These are phyloP conservation scores for Coemansia pectinata DNA, from an alignment of 192 early-diverging fungal genomes.

Conservation along the genomic window DNA sequence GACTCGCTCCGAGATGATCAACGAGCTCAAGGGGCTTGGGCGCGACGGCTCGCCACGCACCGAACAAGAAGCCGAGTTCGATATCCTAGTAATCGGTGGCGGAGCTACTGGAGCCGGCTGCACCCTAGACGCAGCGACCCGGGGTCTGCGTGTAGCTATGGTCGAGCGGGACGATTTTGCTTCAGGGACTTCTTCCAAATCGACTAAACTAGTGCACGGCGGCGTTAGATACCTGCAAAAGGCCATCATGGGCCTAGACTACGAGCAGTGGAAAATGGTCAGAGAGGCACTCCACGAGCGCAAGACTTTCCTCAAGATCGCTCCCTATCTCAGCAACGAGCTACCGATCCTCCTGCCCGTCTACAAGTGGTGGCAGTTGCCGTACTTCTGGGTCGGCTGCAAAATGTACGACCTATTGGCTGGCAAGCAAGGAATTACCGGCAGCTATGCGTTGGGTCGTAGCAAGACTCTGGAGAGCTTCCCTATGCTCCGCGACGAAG, in stretches of 20 bases:
- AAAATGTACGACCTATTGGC: conserved; percentile 93
- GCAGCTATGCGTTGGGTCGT: conserved; percentile 83
- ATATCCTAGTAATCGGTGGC: conserved; percentile 90
- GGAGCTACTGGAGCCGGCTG: conserved; percentile 94
- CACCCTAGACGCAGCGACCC: conserved; percentile 89
- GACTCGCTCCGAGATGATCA: conserved; percentile 70
- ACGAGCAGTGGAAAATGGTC: conserved; percentile 96
- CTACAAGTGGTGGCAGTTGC: conserved; percentile 96
- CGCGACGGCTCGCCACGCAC: conserved; percentile 50
- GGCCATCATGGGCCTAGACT: conserved; percentile 91
- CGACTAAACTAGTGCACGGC: conserved; percentile 96
- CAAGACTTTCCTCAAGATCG: conserved; percentile 89
- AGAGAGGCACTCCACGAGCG: conserved; percentile 95
- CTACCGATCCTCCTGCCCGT: conserved; percentile 95
- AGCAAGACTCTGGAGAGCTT: conserved; percentile 89
- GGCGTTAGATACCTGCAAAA: conserved; percentile 97
- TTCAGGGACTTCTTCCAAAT: conserved; percentile 85
- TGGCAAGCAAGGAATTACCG: conserved; percentile 76
- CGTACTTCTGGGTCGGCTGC: conserved; percentile 93
- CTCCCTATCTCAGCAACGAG: conserved; percentile 91
- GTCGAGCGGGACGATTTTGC: conserved; percentile 97
- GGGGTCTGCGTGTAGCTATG: conserved; percentile 89
- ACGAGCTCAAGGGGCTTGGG: conserved; percentile 59
- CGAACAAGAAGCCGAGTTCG: conserved; percentile 60
- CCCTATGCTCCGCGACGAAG: conserved; percentile 90